A percentile compares a stretch with the other conserved stretches of the same genome.
phyloP scores from a whole-genome alignment of 73 alveolate genomes.

The Tetrahymena malaccensis region DNA sequence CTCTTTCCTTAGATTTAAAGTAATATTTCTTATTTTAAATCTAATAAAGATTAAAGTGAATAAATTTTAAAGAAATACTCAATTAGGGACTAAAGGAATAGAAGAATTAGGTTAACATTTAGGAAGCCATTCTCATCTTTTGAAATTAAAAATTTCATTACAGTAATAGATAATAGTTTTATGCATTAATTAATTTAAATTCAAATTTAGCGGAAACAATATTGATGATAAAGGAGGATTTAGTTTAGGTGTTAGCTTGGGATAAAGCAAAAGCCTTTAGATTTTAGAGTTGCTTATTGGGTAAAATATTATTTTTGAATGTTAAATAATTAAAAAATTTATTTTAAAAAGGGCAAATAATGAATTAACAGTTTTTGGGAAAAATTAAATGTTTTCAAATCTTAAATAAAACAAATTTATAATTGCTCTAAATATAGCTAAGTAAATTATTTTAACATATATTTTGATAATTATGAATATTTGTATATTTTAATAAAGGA shows the following conservation, averaged over 20 bases:
- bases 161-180: neutral
- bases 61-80: neutral
- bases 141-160: too few species aligned
- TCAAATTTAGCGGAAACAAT: neutral
- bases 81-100: neutral
- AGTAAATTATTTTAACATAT: too few species aligned
- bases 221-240: neutral
- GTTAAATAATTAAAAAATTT: too few species aligned
- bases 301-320: neutral
- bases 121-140: neutral
- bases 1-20: neutral
- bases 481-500: neutral
- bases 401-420: too few species aligned
- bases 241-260: neutral
- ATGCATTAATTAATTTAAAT: too few species aligned
- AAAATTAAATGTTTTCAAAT: too few species aligned
- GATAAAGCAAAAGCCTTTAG: neutral
- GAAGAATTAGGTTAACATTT: neutral
- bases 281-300: neutral
- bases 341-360: too few species aligned
- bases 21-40: too few species aligned
- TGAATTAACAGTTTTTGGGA: too few species aligned
- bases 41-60: too few species aligned
- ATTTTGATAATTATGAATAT: too few species aligned
- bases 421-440: too few species aligned